A percentile compares a stretch with the other conserved stretches of the same genome.
Evolutionary conservation across 345 rosid species (phyloP).

Genomic region (Pistacia integerrima): DNA sequence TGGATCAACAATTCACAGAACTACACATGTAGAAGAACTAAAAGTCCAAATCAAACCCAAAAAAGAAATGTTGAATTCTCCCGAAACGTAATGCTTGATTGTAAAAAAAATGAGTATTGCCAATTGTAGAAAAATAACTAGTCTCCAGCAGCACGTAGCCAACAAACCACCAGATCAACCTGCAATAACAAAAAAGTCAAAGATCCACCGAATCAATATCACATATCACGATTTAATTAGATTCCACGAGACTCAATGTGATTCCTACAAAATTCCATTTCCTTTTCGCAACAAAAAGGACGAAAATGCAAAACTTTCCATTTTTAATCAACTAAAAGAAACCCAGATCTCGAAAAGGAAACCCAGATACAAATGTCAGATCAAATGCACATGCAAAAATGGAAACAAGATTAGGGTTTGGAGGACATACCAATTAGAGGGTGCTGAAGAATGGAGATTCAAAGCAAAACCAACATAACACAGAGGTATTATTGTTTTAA

Average conservation of each 20-base stretch:
- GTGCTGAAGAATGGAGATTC: constrained; percentile 23
- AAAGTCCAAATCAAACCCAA: constrained; percentile 20
- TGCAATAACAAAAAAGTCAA: constrained; percentile 39
- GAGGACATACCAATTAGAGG: constrained; percentile 38
- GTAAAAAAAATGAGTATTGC: not conserved
- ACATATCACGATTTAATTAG: not conserved
- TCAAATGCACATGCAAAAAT: constrained; percentile 5
- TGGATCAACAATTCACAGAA: constrained; percentile 24
- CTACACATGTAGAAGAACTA: constrained; percentile 23
- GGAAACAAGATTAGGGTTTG: constrained; percentile 34
- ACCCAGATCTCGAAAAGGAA: constrained; percentile 34
- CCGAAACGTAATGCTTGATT: constrained; percentile 27
- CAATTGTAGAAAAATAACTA: constrained; percentile 17
- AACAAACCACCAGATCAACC: constrained; percentile 27
- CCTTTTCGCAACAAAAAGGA: constrained; percentile 1
- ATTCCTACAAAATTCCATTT: constrained; percentile 7
- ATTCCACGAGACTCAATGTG: not conserved
- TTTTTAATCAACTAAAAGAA: constrained; percentile 17
- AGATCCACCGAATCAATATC: constrained; percentile 25
- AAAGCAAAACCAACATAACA: constrained; percentile 15
- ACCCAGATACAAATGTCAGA: constrained; percentile 31
- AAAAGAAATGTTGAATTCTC: not conserved
- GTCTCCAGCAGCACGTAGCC: constrained; percentile 22
- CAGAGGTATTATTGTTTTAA: not conserved
- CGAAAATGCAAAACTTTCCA: constrained; percentile 15